These are phyloP conservation scores for Carnegiea gigantea DNA, from an alignment of 179 eudicot species.

Conservation along the genomic window DNA sequence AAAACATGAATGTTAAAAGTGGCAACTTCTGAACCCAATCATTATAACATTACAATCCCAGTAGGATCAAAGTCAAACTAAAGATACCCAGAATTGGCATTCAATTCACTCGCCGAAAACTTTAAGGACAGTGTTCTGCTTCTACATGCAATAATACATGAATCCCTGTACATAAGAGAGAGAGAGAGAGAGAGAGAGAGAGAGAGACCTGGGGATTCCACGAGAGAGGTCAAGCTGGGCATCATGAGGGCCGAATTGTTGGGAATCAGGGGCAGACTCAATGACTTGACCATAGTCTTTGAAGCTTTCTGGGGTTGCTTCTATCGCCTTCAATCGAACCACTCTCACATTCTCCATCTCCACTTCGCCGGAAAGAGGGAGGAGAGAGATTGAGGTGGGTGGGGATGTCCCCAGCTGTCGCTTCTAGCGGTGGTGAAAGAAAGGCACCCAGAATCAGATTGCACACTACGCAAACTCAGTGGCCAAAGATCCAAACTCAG, in stretches of 20 bases:
- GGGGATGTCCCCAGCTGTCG: neutral
- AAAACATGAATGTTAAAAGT: neutral
- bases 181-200: neutral
- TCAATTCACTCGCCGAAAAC: neutral
- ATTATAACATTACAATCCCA: neutral
- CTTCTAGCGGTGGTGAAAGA: neutral
- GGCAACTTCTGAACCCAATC: conserved; percentile 2
- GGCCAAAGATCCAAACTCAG: no score
- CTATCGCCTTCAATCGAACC: conserved; percentile 53
- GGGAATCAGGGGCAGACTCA: conserved; percentile 55
- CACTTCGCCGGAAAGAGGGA: no score
- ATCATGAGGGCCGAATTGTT: conserved; percentile 69
- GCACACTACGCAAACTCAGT: no score
- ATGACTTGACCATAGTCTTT: conserved; percentile 79
- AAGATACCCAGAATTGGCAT: neutral
- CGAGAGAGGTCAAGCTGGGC: conserved; percentile 77
- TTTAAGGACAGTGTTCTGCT: no score
- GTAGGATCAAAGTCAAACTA: neutral
- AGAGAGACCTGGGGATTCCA: conserved; percentile 75
- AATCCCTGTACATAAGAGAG: neutral
- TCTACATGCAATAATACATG: neutral
- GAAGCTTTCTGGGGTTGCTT: conserved; percentile 76
- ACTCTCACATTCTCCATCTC: conserved; percentile 16
- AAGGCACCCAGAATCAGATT: no score
- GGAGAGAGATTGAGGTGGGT: neutral